Conservation (phyloP, 768 basidiomycete genomes). For the Suillus americanus region DNA sequence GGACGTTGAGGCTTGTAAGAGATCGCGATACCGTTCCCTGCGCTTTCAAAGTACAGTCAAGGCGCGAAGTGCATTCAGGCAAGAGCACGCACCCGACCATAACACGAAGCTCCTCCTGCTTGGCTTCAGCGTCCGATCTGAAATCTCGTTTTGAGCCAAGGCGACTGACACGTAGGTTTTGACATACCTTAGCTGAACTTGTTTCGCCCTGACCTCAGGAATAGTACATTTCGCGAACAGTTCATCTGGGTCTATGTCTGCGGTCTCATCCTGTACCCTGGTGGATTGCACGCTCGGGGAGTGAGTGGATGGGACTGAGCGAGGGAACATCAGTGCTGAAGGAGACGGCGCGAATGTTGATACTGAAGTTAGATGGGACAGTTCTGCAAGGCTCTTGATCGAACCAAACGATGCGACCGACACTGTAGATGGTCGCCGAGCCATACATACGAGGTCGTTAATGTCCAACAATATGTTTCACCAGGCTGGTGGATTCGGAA, state of each 20-base stretch:
- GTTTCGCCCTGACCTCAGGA: constrained; percentile 63
- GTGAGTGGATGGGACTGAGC: constrained; percentile 13
- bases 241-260: constrained; percentile 63
- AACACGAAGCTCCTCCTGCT: constrained; percentile 82
- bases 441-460: constrained; percentile 28
- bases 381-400: constrained; percentile 14
- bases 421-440: constrained; percentile 37
- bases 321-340: constrained; percentile 11
- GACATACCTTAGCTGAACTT: constrained; percentile 65
- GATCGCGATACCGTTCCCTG: constrained; percentile 88
- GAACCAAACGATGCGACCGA: constrained; percentile 31
- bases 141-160: constrained; percentile 1
- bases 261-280: constrained; percentile 19
- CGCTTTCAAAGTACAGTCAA: constrained; percentile 51
- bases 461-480: constrained; percentile 1
- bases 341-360: constrained; percentile 8
- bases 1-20: constrained; percentile 82
- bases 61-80: constrained; percentile 9
- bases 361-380: constrained; percentile 7
- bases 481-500: background rate
- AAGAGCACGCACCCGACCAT: constrained; percentile 84
- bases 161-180: constrained; percentile 3
- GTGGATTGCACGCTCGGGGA: constrained; percentile 6
- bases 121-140: constrained; percentile 81
- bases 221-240: constrained; percentile 73